These are phyloP conservation scores for Spatholobus suberectus DNA, from an alignment of 306 rosid species.

Conservation along the genomic window DNA sequence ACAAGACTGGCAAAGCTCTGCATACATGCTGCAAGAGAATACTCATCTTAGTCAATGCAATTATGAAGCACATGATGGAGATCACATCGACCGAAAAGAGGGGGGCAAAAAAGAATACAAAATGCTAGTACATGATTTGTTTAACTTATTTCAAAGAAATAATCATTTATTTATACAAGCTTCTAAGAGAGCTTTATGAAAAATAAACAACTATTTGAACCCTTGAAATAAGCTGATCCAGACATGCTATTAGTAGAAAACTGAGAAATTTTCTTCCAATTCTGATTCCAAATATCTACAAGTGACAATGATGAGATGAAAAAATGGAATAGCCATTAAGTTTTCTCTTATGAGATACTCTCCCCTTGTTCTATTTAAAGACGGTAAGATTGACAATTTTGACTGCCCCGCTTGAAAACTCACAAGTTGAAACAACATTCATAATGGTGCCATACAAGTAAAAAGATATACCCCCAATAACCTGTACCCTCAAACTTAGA, in stretches of 20 bases:
- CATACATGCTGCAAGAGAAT: constrained; percentile 56
- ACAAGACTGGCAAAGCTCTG: constrained; percentile 58
- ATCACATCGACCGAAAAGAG: background rate
- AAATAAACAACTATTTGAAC: background rate
- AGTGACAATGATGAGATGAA: background rate
- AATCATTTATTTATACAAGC: background rate
- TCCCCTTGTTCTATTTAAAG: background rate
- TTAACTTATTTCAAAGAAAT: background rate
- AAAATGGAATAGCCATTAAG: background rate
- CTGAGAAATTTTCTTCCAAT: background rate
- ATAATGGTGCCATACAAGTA: too few relatives aligned
- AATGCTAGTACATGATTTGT: background rate
- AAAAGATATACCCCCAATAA: background rate
- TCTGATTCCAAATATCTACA: constrained; percentile 6
- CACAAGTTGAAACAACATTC: background rate
- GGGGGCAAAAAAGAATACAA: too few relatives aligned
- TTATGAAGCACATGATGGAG: background rate
- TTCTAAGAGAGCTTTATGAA: background rate
- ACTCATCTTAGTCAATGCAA: background rate
- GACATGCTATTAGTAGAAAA: background rate
- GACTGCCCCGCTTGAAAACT: background rate
- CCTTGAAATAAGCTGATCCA: background rate
- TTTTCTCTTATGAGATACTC: background rate
- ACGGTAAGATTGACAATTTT: background rate
- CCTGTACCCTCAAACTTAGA: background rate